Evolutionary conservation across 495 filamentous ascomycete species (phyloP), one percentile per base, ranked within the genome.

Genomic region (Trichoderma parareesei): DNA sequence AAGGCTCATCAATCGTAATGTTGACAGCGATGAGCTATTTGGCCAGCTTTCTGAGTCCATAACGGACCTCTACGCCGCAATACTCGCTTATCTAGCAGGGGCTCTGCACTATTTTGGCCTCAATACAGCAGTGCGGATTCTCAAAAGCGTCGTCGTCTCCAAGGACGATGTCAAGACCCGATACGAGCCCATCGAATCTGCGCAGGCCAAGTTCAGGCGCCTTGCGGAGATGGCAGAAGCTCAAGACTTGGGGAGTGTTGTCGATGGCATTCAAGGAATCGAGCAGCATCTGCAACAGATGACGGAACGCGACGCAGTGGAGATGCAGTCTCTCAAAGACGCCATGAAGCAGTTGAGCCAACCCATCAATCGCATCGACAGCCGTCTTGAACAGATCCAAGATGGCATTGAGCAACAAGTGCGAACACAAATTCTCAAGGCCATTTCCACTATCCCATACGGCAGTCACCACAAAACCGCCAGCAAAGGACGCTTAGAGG

Each of bases 381-480:
- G 38, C 35, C 35, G 38, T n/a, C 59, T 61, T n/a, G 59, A 14
- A 13, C 59, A 61, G 59, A 61, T 61, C 20, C 59, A 61, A 33
- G 59, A 61, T 42, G 59, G 59, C 5, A 38, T 61, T 61, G 59
- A 42, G 35, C 59, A 42, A 10, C 37, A 61, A 14, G 40, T 42
- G 59, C 59, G 59, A 35, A 40, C 35, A 14, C 59, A 61, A 33
- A 61, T 61, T 35, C 59, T 61, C 37, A 38, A 42, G 27, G 59
- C 59, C 37, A 61, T 61, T 61, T 61, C 59, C 37, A 61, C 37
- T 14, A 42, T 61, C 14, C 59, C 35, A 61, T 61, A 61, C 59
- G 35, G 59, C 16, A 16, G 18, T 33, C 35, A 61, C 27, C 59
- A 61, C 59, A 61, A 61, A 33, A 61, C n/a, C 40, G 59, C 59